Base-by-base conservation (phyloP, 2,329 filamentous ascomycete genomes). In the Sordariomycetes sp. region DNA sequence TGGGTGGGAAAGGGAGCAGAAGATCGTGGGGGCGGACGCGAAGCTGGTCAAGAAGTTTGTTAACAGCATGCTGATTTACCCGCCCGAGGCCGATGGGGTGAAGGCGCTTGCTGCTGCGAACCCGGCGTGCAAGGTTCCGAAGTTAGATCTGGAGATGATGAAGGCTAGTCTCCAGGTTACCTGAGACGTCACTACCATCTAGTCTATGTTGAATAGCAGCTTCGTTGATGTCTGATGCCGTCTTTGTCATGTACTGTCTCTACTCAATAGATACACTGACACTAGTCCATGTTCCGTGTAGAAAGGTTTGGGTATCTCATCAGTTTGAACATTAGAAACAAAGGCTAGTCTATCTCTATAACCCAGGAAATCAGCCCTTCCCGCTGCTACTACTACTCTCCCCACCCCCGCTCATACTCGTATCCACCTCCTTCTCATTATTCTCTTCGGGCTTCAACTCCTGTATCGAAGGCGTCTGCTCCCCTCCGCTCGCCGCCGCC, bases 41-140 rank as follows among this genome's bases (percentile, higher is more conserved):
- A 73, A 73, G 57, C 54, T 58, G 17, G 60, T 67, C 1, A 73
- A 73, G 48, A 55, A 50, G 1, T 65, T 62, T 24, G 67, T 72
- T 39, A 73, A 73, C 24, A 58, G 61, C 25, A 62, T 55, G 4
- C 22, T 69, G 53, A 71, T 72, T 6, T 72, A 72, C 53, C 67
- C 66, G 3, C 68, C 69, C 1, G 32, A 42, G 35, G 32, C 52
- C 13, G 58, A 65, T 45, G 53, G 36, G 1, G 50, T 57, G 8
- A 61, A 65, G 34, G 67, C 68, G 0, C 34, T 69, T 13, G 57
- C 50, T 1, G 52, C 60, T 15, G 66, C 67, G 0, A 59, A 65
- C 1, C 67, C 67, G 1, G 20, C 10, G 1, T n/a, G n/a, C 20
- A 56, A 10, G 59, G 58, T 39, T 36, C 52, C 54, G 10, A n/a